Conservation (phyloP, 306 rosid species). For the Parietaria judaica region DNA sequence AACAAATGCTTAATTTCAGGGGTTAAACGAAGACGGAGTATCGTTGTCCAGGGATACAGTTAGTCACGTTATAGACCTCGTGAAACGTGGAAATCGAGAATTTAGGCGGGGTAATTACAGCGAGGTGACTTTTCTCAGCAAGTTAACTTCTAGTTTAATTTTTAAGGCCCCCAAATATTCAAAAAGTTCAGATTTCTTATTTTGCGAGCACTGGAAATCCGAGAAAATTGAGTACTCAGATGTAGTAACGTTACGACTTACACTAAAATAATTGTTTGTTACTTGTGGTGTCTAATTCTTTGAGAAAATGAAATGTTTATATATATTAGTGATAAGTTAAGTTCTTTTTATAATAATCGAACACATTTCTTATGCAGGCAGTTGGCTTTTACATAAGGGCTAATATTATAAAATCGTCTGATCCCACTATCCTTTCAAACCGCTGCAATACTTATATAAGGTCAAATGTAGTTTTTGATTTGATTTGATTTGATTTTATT, state of each 20-base stretch:
- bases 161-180: too few relatives aligned
- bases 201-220: neutral
- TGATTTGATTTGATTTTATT: neutral
- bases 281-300: too few relatives aligned
- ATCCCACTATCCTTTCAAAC: conserved; percentile 69
- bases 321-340: too few relatives aligned
- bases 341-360: conserved; percentile 13
- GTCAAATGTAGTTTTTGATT: conserved; percentile 27
- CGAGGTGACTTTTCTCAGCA: conserved; percentile 40
- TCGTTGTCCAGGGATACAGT: conserved; percentile 45
- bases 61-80: conserved; percentile 47
- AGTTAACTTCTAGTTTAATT: neutral
- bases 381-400: conserved; percentile 75
- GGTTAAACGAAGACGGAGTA: conserved; percentile 29
- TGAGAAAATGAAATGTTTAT: too few relatives aligned
- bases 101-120: conserved; percentile 55
- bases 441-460: conserved; percentile 84
- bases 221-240: too few relatives aligned
- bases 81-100: conserved; percentile 64
- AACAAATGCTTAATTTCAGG: conserved; percentile 48
- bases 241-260: too few relatives aligned
- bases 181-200: neutral
- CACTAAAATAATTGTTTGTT: too few relatives aligned
- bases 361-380: conserved; percentile 49
- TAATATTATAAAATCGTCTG: conserved; percentile 63